phyloP scores from a whole-genome alignment of 495 filamentous ascomycete genomes.

The Parachaetomium inaequale region DNA sequence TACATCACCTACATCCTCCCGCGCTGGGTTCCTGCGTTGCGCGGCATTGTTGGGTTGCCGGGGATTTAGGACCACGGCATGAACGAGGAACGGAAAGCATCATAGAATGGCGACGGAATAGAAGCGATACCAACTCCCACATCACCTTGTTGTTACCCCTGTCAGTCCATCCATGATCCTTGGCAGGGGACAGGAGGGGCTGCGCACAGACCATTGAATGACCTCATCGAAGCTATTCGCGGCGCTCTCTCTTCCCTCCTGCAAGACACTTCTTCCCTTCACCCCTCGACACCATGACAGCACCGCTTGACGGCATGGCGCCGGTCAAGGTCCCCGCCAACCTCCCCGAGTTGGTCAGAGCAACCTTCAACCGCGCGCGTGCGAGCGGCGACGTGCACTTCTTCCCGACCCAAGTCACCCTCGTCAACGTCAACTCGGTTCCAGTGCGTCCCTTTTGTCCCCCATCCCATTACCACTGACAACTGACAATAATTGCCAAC shows the following conservation, averaged over 20 bases:
- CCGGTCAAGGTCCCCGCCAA: slow-evolving; percentile 29
- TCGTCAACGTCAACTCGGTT: slow-evolving; percentile 52
- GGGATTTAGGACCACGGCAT: slow-evolving; percentile 47
- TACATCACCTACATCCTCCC: slow-evolving; percentile 77
- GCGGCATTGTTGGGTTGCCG: slow-evolving; percentile 69
- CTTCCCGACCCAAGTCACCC: slow-evolving; percentile 55
- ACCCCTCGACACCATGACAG: slow-evolving; percentile 12
- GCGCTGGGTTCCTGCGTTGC: slow-evolving; percentile 57
- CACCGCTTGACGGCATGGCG: slow-evolving; percentile 19
- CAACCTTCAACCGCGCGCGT: slow-evolving; percentile 52
- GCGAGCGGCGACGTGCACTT: slow-evolving; percentile 54
- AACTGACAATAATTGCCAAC: neutral
- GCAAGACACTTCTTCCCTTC: neutral
- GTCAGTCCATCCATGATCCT: neutral
- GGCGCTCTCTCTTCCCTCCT: slow-evolving; percentile 9
- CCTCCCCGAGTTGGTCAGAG: slow-evolving; percentile 53
- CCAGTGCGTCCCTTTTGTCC: slow-evolving; percentile 42
- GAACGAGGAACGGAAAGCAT: neutral
- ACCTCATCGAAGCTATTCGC: slow-evolving; percentile 37
- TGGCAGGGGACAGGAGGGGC: neutral
- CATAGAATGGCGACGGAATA: slow-evolving; percentile 6
- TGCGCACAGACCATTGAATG: slow-evolving; percentile 30
- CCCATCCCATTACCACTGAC: neutral
- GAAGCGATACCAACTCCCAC: slow-evolving; percentile 9
- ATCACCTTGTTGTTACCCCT: neutral